Base-by-base conservation (phyloP, 2,329 filamentous ascomycete genomes). In the Metarhizium robertsii region DNA sequence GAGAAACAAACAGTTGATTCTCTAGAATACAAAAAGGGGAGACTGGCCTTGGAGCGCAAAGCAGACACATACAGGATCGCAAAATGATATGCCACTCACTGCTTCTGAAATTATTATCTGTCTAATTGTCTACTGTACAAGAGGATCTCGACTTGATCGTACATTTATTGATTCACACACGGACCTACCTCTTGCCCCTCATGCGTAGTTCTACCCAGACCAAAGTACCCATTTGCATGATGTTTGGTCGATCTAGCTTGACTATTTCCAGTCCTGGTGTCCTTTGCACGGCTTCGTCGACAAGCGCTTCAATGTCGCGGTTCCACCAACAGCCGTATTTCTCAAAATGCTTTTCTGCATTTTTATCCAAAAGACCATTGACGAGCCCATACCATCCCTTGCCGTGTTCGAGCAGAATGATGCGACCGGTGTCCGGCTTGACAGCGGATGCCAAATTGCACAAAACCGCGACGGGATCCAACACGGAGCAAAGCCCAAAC, bases 241-340 rank as follows among this genome's bases (percentile, higher is more conserved):
- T 66, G 53, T 75, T 75, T 2, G 80, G 80, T 52, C 78, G 73
- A 60, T 79, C 70, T 25, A 85, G 65, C 58, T 73, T 70, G 47
- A 85, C 75, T 45, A 86, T 69, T 65, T 84, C 78, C 52, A 86
- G 69, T 2, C 81, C 80, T 0, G 79, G 79, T 3, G 79, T 72
- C 52, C 65, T 64, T 52, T 62, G 59, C 20, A 71, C 71, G 34
- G 80, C 82, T 57, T 76, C 73, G 53, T 74, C 69, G 8, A 85
- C 75, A 34, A 85, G 73, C 38, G 63, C 69, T 61, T 79, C 77
- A 57, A 86, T 78, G 63, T 86, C 83, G 53, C 83, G 73, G 68
- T 86, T 86, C 82, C 82, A 86, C 83, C 83, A 86, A 69, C 83
- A 86, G 2, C 83, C 83, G 63, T 81, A 86, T 61, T 78, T 76